phyloP scores from a whole-genome alignment of 139 green algal genomes.

The Closterium sp. region DNA sequence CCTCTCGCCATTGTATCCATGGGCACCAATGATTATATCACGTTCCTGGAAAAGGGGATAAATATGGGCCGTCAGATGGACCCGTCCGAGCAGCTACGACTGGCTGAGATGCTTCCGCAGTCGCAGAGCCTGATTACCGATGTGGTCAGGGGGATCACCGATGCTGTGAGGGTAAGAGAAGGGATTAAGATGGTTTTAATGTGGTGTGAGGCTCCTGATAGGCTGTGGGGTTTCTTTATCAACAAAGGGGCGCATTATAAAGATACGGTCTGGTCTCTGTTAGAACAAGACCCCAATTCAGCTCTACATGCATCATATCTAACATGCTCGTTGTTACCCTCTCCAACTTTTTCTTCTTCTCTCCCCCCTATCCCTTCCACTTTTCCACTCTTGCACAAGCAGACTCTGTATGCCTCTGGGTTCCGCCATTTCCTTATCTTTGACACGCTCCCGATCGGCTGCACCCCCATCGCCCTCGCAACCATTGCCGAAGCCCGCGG shows the following conservation, averaged over 20 bases:
- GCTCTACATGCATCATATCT: no score
- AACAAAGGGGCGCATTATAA: no score
- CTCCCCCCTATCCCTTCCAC: background rate
- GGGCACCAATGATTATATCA: background rate
- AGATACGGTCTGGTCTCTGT: no score
- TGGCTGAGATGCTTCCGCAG: background rate
- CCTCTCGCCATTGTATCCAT: background rate
- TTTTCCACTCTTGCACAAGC: background rate
- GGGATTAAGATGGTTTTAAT: background rate
- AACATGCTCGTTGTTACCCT: no score
- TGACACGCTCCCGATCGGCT: background rate
- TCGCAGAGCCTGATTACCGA: background rate
- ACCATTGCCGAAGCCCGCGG: background rate
- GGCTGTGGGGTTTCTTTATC: no score
- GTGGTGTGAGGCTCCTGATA: no score
- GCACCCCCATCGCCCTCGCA: background rate
- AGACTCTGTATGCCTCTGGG: background rate
- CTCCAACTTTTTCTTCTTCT: background rate
- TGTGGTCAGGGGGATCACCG: background rate
- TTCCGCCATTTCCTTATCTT: background rate
- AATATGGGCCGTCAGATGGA: background rate
- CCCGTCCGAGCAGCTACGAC: background rate
- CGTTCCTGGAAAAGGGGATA: background rate
- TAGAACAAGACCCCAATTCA: no score
- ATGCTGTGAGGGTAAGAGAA: background rate